Conservation (phyloP, 768 basidiomycete species). For the Russula foetens region DNA sequence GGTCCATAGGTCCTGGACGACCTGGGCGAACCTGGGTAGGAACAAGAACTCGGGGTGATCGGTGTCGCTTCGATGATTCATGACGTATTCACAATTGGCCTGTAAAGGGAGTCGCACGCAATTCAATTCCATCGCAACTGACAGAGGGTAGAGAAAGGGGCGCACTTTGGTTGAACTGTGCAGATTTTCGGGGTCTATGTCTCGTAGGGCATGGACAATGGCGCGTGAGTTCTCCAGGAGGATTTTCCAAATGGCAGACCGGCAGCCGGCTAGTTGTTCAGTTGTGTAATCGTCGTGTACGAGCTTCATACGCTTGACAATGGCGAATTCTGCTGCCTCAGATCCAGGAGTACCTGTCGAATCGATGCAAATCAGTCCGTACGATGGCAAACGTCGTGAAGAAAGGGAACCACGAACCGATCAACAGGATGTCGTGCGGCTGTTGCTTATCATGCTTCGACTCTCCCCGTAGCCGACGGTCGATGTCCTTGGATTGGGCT, state of each 20-base stretch:
- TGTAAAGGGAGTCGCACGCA: not conserved
- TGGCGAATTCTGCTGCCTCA: not conserved
- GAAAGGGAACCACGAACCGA: conserved; percentile 48
- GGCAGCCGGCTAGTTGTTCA: not conserved
- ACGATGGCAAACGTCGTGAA: not conserved
- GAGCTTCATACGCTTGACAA: not conserved
- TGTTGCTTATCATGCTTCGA: conserved; percentile 66
- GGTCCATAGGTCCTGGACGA: not conserved
- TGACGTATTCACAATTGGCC: not conserved
- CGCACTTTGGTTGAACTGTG: not conserved
- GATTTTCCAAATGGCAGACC: not conserved
- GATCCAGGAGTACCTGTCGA: conserved; percentile 1
- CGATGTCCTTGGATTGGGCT: conserved; percentile 63
- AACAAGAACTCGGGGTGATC: conserved; percentile 24
- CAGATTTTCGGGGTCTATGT: too few relatives aligned
- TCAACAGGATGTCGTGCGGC: conserved; percentile 81
- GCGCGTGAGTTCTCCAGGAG: not conserved
- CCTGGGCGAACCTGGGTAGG: not conserved
- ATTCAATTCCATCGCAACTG: not conserved
- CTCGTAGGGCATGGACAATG: not conserved
- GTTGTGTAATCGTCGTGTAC: conserved; percentile 37
- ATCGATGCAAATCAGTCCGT: not conserved
- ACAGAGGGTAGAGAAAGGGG: not conserved
- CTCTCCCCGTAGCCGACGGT: conserved; percentile 80
- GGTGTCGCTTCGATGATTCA: not conserved